Base-by-base conservation (phyloP, 2,329 filamentous ascomycete genomes). In the Penicillium vulpinum region DNA sequence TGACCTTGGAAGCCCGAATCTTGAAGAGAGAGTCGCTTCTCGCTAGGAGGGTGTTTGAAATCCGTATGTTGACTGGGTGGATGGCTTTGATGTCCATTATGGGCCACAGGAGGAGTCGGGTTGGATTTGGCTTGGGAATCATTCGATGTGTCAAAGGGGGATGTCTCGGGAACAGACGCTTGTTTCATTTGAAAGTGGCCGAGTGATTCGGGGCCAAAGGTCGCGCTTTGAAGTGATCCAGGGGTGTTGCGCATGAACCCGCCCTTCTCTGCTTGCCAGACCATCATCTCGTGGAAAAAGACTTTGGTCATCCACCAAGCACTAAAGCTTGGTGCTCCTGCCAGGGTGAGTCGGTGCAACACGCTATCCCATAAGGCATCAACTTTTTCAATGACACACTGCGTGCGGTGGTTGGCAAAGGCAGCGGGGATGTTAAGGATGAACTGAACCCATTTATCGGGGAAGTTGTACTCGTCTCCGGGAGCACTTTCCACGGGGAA, bases 251-350 rank as follows among this genome's bases (percentile, higher is more conserved):
- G 81, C 79, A 97, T 87, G 70, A 97, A 97, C 0, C 93, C 93
- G 49, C 92, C 93, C 66, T 92, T 88, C 67, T 95, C 91, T 0
- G 91, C 91, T 64, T 96, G 81, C 83, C 95, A 97, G 56, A 89
- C 83, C 48, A 92, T 86, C 90, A 96, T 95, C 77, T 97, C 93
- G 69, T 97, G 92, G 51, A 97, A 85, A 82, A 93, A 97, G 56
- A 93, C 92, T 73, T 97, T 96, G 4, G 92, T 92, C 56, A 97
- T 90, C 77, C 77, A 79, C 77, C 77, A 80, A 6, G 77, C 75
- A 62, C 77, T 78, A 58, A 79, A 80, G 57, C 77, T 80, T 45
- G 75, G 72, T 7, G 77, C 77, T 11, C 76, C 77, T 45, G 72
- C 73, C 28, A 78, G 64, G 5, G 77, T 78, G 29, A 80, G 65